Percentiles rank a stretch among this genome's conserved stretches.
Conservation (phyloP, 2,329 filamentous ascomycete species). For the Fusarium heterosporum region DNA sequence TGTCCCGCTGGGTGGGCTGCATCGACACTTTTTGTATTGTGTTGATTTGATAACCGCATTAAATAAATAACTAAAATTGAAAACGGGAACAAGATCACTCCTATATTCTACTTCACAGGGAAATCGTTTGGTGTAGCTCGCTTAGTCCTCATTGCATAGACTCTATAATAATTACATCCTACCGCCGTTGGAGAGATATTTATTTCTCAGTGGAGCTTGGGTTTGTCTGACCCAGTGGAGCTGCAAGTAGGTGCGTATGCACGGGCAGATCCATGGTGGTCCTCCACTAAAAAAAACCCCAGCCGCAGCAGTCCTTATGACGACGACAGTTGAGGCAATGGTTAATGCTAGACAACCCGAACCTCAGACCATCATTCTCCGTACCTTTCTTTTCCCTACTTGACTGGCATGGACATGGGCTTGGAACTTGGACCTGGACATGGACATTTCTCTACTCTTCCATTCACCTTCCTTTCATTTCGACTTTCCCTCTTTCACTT, state of each 20-base stretch:
- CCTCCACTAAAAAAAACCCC: constrained; percentile 20
- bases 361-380: constrained; percentile 30
- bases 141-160: neutral
- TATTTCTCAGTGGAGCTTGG: constrained; percentile 8
- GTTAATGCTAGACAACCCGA: constrained; percentile 7
- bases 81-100: neutral
- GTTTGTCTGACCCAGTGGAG: constrained; percentile 13
- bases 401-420: neutral
- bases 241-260: constrained; percentile 20
- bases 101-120: neutral
- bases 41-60: neutral
- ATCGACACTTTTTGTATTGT: neutral
- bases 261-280: constrained; percentile 23
- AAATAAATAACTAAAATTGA: neutral
- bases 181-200: constrained; percentile 18
- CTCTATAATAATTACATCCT: neutral
- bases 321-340: constrained; percentile 30
- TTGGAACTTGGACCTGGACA: constrained; percentile 1
- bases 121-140: neutral
- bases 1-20: neutral
- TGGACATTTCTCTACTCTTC: constrained; percentile 34
- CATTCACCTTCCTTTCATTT: constrained; percentile 33
- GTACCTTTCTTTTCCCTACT: neutral
- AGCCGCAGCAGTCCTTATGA: constrained; percentile 34
- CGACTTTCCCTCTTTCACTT: constrained; percentile 7